Base-by-base conservation (phyloP, 257 asterid genomes). In the Pogostemon cablin region DNA sequence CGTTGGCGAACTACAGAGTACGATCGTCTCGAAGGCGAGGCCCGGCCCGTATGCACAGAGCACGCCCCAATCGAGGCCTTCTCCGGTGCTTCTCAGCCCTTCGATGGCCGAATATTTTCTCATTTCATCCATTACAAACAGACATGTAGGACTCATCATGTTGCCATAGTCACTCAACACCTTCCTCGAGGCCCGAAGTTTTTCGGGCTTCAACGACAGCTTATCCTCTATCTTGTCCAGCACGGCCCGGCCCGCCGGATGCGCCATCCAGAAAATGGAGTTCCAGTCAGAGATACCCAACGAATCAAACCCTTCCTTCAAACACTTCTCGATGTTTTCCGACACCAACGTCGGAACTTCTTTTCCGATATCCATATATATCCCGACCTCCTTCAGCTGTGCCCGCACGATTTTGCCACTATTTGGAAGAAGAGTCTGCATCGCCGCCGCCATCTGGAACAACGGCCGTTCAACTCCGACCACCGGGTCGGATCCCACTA, bases 261-360 rank as follows among this genome's bases (percentile, higher is more conserved):
- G 96, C 0, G 88, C 91, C 1, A 83, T 72, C 93, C 91, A 88
- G 65, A 88, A 88, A 3, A 88, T 3, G 0, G 59, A 82, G 78
- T 86, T 86, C 91, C 89, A 88, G 17, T 88, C 90, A 0, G 85
- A 65, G 4, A 88, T 79, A 0, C 88, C 86, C 6, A 84, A 9
- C 0, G 92, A 85, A 2, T 80, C 58, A 5, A 88, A 86, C 1
- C 90, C 90, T 39, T 82, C 92, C 32, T 68, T 60, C 62, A 88
- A 57, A 52, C 81, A 67, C 43, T 86, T 84, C 54, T 71, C 87
- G 0, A 86, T 20, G 25, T 20, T 20, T 20, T 20, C 25, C 25
- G 25, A 20, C 25, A 20, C 25, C 25, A 20, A 20, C 25, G 25
- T 20, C 25, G 25, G 25, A 20, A 20, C 25, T 20, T 20, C 25